A percentile compares a stretch with the other conserved stretches of the same genome.
phyloP scores from a whole-genome alignment of 2,329 filamentous ascomycete genomes.

The Phialophora macrospora region DNA sequence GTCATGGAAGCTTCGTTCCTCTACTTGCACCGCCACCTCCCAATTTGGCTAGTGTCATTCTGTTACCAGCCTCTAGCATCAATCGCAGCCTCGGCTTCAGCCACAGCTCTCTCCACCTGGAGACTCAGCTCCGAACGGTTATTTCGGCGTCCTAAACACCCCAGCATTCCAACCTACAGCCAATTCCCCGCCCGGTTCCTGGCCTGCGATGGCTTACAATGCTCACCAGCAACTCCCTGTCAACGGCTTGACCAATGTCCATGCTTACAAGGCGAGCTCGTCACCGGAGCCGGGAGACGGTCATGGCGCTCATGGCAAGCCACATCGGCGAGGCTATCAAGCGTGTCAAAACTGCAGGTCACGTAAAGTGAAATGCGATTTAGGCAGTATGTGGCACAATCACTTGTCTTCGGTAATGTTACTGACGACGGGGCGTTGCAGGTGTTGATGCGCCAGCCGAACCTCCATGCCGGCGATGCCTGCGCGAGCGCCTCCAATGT shows the following conservation, averaged over 20 bases:
- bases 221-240: slow-evolving; percentile 23
- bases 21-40: neutral
- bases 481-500: slow-evolving; percentile 93
- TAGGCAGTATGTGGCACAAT: slow-evolving; percentile 49
- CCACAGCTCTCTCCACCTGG: slow-evolving; percentile 7
- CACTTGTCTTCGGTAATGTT: slow-evolving; percentile 16
- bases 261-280: slow-evolving; percentile 28
- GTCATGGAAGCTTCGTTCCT: neutral
- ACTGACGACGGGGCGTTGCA: slow-evolving; percentile 39
- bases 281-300: slow-evolving; percentile 40
- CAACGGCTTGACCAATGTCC: slow-evolving; percentile 12
- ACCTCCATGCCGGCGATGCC: slow-evolving; percentile 90
- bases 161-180: slow-evolving; percentile 12
- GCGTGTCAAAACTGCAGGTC: slow-evolving; percentile 56
- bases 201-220: slow-evolving; percentile 30
- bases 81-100: neutral
- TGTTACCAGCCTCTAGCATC: too few species aligned
- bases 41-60: neutral
- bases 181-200: slow-evolving; percentile 10
- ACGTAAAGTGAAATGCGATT: slow-evolving; percentile 56
- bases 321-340: slow-evolving; percentile 55
- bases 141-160: slow-evolving; percentile 27
- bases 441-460: slow-evolving; percentile 89
- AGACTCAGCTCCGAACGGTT: slow-evolving; percentile 21
- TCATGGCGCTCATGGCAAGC: slow-evolving; percentile 44